Conservation (phyloP, 306 rosid species). For the Quercus variabilis region DNA sequence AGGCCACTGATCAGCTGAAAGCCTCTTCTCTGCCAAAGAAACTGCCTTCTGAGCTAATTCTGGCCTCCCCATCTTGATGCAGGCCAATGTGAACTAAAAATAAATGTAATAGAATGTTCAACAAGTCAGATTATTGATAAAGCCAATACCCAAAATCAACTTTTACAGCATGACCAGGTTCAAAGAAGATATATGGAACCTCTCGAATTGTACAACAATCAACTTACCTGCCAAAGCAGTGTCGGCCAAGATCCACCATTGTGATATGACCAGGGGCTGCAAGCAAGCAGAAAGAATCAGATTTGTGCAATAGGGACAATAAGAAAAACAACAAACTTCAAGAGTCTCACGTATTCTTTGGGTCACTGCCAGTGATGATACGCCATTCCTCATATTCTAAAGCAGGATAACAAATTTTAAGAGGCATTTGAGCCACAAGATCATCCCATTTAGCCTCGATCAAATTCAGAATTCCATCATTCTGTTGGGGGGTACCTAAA, state of each 20-base stretch:
- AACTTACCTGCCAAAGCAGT: slow-evolving; percentile 83
- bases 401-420: slow-evolving; percentile 88
- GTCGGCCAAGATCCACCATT: slow-evolving; percentile 98
- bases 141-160: not conserved
- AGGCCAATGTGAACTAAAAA: slow-evolving; percentile 73
- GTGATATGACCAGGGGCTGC: slow-evolving; percentile 95
- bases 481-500: slow-evolving; percentile 67
- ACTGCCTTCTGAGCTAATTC: slow-evolving; percentile 68
- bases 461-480: slow-evolving; percentile 63
- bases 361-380: slow-evolving; percentile 87
- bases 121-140: not conserved
- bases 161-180: not conserved
- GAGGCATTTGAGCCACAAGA: slow-evolving; percentile 79
- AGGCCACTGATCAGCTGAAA: slow-evolving; percentile 67
- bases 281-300: slow-evolving; percentile 25
- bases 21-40: slow-evolving; percentile 67
- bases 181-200: not conserved
- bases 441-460: slow-evolving; percentile 93
- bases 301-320: not conserved
- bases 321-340: not conserved
- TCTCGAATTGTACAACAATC: not conserved
- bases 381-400: slow-evolving; percentile 89
- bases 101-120: not conserved
- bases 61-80: slow-evolving; percentile 83
- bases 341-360: slow-evolving; percentile 82